A percentile compares a stretch with the other conserved stretches of the same genome.
Evolutionary conservation across 176 grass and related monocot genomes (phyloP).

Genomic region (Eragrostis nindensis): DNA sequence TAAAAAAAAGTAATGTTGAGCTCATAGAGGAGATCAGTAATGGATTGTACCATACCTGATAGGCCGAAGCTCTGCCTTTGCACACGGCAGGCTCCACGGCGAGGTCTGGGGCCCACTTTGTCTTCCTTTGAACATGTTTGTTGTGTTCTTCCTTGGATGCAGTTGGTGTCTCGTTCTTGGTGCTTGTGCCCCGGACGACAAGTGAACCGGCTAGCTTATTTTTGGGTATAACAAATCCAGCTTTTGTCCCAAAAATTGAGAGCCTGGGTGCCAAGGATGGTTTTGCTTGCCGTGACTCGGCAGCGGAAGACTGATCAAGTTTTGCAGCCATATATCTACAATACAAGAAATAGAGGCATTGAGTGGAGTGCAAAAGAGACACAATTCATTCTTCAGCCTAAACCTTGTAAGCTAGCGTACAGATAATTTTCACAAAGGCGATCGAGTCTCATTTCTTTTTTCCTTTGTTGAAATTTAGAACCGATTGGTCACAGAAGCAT

Average conservation of each 20-base stretch:
- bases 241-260: constrained; percentile 76
- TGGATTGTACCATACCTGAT: constrained; percentile 58
- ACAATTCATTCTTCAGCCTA: too few species aligned
- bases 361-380: background rate
- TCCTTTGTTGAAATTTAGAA: too few species aligned
- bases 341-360: background rate
- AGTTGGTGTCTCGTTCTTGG: constrained; percentile 53
- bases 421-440: background rate
- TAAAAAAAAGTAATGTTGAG: background rate
- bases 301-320: constrained; percentile 46
- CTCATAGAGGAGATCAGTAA: background rate
- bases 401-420: too few species aligned
- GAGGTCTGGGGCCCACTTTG: constrained; percentile 74
- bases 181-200: constrained; percentile 40
- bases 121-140: constrained; percentile 72
- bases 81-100: constrained; percentile 58
- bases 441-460: background rate
- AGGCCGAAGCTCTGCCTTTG: constrained; percentile 71
- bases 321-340: constrained; percentile 59
- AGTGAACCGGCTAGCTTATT: constrained; percentile 93
- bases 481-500: too few species aligned
- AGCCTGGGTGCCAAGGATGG: constrained; percentile 45
- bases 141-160: constrained; percentile 48
- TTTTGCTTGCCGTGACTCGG: constrained; percentile 36
- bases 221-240: constrained; percentile 95